Conservation (phyloP, 192 early-diverging fungal genomes). For the Phlyctochytrium planicorne region DNA sequence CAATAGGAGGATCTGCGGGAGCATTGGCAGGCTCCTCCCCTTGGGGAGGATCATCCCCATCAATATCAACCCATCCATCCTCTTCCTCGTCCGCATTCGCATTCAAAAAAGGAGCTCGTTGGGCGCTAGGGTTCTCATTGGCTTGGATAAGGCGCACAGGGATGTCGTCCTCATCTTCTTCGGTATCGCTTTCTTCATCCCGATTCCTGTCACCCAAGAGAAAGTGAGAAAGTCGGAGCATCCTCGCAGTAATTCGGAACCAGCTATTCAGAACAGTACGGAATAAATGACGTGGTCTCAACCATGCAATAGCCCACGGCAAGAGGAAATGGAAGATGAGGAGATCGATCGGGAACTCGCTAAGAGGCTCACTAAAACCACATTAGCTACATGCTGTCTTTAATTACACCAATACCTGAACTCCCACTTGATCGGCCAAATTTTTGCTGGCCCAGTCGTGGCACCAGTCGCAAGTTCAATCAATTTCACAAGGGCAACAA, state of each 20-base stretch:
- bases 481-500: slow-evolving; percentile 28
- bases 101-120: not conserved
- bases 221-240: slow-evolving; percentile 77
- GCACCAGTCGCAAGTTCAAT: slow-evolving; percentile 22
- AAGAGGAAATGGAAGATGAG: slow-evolving; percentile 73
- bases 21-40: not conserved
- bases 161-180: slow-evolving; percentile 41
- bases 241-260: slow-evolving; percentile 68
- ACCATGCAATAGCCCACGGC: slow-evolving; percentile 58
- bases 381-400: slow-evolving; percentile 14
- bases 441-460: slow-evolving; percentile 22
- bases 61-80: slow-evolving; percentile 10
- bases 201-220: slow-evolving; percentile 69
- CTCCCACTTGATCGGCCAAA: slow-evolving; percentile 66
- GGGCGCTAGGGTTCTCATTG: not conserved
- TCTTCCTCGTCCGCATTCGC: slow-evolving; percentile 13
- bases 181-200: slow-evolving; percentile 73
- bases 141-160: not conserved
- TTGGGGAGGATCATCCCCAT: not conserved
- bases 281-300: slow-evolving; percentile 62
- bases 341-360: slow-evolving; percentile 76
- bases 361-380: slow-evolving; percentile 59
- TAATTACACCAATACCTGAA: slow-evolving; percentile 53
- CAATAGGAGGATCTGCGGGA: not conserved
- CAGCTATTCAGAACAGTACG: slow-evolving; percentile 59